Conservation (phyloP, 202 grass and related monocot genomes). For the Musa balbisiana region DNA sequence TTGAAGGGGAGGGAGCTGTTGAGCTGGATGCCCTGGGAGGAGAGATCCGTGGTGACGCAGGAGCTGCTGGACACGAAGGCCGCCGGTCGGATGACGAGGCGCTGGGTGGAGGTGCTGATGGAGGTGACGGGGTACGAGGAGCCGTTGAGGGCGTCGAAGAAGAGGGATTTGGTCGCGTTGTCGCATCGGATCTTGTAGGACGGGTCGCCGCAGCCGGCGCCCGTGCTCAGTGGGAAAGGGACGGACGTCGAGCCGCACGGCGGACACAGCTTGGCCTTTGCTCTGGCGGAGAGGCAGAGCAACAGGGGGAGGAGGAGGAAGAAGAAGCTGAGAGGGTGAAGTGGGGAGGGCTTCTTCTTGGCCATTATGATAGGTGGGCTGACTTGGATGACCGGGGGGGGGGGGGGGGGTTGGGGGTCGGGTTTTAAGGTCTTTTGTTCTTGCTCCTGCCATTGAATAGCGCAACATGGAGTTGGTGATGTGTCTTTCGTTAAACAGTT, state of each 20-base stretch:
- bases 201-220: conserved; percentile 46
- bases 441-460: too few species aligned
- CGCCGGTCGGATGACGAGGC: conserved; percentile 48
- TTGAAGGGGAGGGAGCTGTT: conserved; percentile 68
- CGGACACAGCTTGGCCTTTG: conserved; percentile 33
- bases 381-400: too few species aligned
- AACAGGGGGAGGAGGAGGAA: not conserved
- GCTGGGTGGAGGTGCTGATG: conserved; percentile 36
- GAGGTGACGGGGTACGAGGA: conserved; percentile 56
- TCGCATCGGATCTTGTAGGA: conserved; percentile 59
- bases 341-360: not conserved
- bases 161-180: conserved; percentile 25
- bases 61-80: conserved; percentile 11
- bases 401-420: too few species aligned
- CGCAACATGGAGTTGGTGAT: too few species aligned
- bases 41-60: conserved; percentile 44
- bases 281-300: not conserved
- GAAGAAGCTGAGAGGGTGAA: too few species aligned
- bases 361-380: not conserved
- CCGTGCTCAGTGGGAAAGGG: conserved; percentile 71
- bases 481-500: too few species aligned
- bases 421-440: too few species aligned
- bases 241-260: conserved; percentile 52
- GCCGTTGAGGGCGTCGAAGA: conserved; percentile 62
- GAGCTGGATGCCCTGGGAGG: conserved; percentile 39